phyloP scores from a whole-genome alignment of 2,329 filamentous ascomycete genomes.

The Sarocladium oryzae region DNA sequence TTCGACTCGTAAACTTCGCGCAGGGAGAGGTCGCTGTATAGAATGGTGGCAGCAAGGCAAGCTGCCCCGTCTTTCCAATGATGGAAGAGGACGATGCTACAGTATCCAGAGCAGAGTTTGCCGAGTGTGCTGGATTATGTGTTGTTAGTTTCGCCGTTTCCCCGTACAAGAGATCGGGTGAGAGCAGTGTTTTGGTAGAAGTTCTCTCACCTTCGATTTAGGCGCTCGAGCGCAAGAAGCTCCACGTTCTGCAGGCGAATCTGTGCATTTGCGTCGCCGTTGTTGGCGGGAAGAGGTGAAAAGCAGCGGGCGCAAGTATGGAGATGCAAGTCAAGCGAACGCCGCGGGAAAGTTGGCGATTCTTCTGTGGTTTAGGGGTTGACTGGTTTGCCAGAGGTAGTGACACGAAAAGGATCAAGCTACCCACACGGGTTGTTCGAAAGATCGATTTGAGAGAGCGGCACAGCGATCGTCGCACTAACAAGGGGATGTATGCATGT shows the following conservation, averaged over 20 bases:
- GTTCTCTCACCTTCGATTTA: background rate
- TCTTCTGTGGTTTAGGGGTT: background rate
- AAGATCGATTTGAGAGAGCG: background rate
- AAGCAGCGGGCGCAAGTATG: background rate
- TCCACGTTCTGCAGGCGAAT: background rate
- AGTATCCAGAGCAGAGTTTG: too few relatives aligned
- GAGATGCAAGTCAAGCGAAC: background rate
- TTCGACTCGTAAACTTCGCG: background rate
- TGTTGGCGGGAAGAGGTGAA: background rate
- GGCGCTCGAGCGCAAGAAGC: constrained; percentile 4
- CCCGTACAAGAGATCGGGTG: too few relatives aligned
- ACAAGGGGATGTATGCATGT: constrained; percentile 2
- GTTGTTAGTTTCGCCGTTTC: too few relatives aligned
- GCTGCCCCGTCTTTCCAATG: too few relatives aligned
- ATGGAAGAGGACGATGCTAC: too few relatives aligned
- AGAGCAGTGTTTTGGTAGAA: background rate
- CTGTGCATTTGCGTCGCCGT: constrained; percentile 6
- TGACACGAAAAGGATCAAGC: background rate
- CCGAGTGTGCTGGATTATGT: background rate
- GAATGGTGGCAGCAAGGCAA: too few relatives aligned
- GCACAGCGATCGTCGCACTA: constrained; percentile 1
- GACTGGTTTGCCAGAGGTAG: background rate
- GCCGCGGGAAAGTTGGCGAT: background rate
- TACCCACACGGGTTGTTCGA: background rate
- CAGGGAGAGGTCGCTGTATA: too few relatives aligned